These are phyloP conservation scores for Colletotrichum chlorophyti DNA, from an alignment of 2,329 filamentous ascomycete species.

Conservation along the genomic window DNA sequence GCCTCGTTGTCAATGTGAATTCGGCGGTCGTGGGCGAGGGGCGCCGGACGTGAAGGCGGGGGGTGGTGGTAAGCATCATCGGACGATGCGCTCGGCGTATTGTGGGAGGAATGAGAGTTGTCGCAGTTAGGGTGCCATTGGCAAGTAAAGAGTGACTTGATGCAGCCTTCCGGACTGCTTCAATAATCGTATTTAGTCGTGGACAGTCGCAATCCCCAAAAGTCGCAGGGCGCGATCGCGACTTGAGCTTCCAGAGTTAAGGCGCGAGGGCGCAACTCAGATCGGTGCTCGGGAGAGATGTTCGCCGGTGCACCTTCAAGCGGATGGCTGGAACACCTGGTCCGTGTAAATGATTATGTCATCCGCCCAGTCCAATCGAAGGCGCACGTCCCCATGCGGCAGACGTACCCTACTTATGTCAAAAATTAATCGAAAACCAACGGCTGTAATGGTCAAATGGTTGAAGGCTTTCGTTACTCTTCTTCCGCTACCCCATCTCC, in stretches of 20 bases:
- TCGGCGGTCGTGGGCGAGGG: slow-evolving; percentile 90
- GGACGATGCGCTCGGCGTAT: neutral
- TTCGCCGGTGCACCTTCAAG: neutral
- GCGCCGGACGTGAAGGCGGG: slow-evolving; percentile 67
- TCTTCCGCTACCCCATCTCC: slow-evolving; percentile 59
- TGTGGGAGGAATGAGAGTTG: neutral
- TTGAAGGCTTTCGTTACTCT: slow-evolving; percentile 63
- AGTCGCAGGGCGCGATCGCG: neutral
- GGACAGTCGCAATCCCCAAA: neutral
- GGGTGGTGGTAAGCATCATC: slow-evolving; percentile 68
- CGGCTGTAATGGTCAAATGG: slow-evolving; percentile 70
- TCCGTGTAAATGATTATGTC: neutral
- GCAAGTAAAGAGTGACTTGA: too few relatives aligned
- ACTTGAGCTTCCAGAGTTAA: neutral
- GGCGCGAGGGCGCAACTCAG: neutral
- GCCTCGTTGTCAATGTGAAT: slow-evolving; percentile 87
- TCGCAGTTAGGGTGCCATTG: neutral
- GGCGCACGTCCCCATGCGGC: neutral
- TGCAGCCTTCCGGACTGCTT: neutral
- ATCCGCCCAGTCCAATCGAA: accelerated
- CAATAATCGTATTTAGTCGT: neutral
- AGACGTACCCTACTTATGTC: neutral
- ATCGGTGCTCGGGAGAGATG: neutral
- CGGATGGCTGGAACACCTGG: neutral
- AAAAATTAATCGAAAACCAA: neutral